phyloP scores from a whole-genome alignment of 148 eudicot species.

The Tetragonia tetragonoides region DNA sequence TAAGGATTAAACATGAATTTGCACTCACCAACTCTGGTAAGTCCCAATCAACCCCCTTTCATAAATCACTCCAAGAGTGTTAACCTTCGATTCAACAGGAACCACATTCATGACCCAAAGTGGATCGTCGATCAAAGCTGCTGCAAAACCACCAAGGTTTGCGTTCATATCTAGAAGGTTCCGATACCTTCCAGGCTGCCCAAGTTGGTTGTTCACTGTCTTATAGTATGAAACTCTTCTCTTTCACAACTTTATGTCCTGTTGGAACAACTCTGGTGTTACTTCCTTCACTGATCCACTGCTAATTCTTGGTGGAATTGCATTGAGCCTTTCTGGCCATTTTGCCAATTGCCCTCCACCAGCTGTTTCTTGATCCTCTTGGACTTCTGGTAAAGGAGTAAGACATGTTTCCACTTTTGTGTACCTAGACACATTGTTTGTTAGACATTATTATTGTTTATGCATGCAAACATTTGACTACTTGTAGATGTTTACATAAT shows the following conservation, averaged over 20 bases:
- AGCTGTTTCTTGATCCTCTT: slow-evolving; percentile 37
- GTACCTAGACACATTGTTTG: slow-evolving; percentile 47
- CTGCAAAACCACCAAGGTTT: slow-evolving; percentile 78
- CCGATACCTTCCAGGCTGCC: slow-evolving; percentile 61
- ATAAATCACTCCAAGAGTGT: slow-evolving; percentile 73
- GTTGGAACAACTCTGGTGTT: slow-evolving; percentile 43
- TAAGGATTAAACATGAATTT: background rate
- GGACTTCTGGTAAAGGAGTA: slow-evolving; percentile 61
- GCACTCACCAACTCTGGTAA: slow-evolving; percentile 64
- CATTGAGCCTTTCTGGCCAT: slow-evolving; percentile 63
- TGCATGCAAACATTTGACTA: too few species aligned
- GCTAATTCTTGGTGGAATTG: slow-evolving; percentile 64
- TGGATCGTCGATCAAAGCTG: slow-evolving; percentile 58
- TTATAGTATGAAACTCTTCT: slow-evolving; percentile 70
- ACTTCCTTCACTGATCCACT: slow-evolving; percentile 47
- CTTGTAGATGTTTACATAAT: too few species aligned
- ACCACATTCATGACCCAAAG: slow-evolving; percentile 92
- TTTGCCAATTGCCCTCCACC: slow-evolving; percentile 56
- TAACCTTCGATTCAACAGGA: slow-evolving; percentile 64
- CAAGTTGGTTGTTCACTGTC: slow-evolving; percentile 63
- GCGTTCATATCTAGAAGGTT: slow-evolving; percentile 87
- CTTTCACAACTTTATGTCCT: slow-evolving; percentile 50
- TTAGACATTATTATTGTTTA: background rate
- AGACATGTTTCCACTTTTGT: slow-evolving; percentile 64
- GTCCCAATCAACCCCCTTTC: slow-evolving; percentile 86